phyloP scores from a whole-genome alignment of 768 basidiomycete genomes.

The Sporobolomyces phaffii region DNA sequence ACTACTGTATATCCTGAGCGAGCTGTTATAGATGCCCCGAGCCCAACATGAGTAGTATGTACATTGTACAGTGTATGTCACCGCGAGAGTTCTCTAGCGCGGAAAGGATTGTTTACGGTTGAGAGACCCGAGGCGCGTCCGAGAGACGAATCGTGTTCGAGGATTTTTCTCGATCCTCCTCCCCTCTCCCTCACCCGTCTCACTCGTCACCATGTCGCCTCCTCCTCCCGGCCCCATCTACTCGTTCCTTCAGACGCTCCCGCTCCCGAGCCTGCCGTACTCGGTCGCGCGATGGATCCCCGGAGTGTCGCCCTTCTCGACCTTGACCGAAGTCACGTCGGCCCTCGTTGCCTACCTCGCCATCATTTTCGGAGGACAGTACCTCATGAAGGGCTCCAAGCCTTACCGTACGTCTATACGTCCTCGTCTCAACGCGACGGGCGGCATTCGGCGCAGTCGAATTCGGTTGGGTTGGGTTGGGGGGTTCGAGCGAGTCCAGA shows the following conservation, averaged over 20 bases:
- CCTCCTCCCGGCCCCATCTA: slow-evolving; percentile 28
- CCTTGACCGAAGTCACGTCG: slow-evolving; percentile 61
- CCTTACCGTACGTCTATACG: slow-evolving; percentile 53
- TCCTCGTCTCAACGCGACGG: background rate
- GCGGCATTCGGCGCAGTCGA: too few relatives aligned
- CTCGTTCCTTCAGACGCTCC: slow-evolving; percentile 23
- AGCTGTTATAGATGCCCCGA: too few relatives aligned
- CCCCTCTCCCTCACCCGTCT: background rate
- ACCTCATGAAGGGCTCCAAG: slow-evolving; percentile 70
- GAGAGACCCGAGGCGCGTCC: too few relatives aligned
- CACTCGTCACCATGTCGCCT: background rate
- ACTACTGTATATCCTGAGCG: too few relatives aligned
- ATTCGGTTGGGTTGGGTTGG: too few relatives aligned
- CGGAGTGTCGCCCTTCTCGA: slow-evolving; percentile 75
- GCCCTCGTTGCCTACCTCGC: slow-evolving; percentile 74
- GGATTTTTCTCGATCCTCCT: background rate
- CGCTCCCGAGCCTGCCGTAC: slow-evolving; percentile 23
- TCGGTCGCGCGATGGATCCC: slow-evolving; percentile 32
- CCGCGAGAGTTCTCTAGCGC: too few relatives aligned
- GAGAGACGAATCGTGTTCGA: too few relatives aligned
- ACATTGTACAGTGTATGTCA: too few relatives aligned
- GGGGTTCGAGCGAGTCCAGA: slow-evolving; percentile 2
- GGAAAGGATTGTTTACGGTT: too few relatives aligned
- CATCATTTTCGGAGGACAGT: slow-evolving; percentile 76
- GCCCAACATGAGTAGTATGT: too few relatives aligned